Base-by-base conservation (phyloP, 1,284 basidiomycete genomes). In the Bondarzewia mesenterica region DNA sequence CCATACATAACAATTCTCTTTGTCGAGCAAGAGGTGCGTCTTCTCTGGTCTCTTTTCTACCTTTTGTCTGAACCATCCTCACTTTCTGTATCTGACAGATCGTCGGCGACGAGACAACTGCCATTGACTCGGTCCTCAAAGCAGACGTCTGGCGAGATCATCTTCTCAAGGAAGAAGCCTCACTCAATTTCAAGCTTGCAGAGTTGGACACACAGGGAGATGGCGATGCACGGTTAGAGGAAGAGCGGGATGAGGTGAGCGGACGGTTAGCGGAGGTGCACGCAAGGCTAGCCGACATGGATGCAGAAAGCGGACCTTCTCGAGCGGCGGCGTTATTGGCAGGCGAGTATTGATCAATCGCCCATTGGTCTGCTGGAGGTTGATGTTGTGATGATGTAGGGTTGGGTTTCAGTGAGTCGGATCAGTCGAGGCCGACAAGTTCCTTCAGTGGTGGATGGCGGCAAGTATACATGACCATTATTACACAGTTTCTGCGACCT, bases 371-470 rank as follows among this genome's bases (percentile, higher is more conserved):
- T 16, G 29, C 12, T 23, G 29, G 20, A 18, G 14, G 35, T 27
- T 22, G 26, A 25, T 43, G 29, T n/a, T n/a, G 16, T 47, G 25
- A 16, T 22, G 23, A 40, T 4, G n/a, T 51, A 85, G 86, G 86
- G 61, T 78, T 99, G 23, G 95, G 95, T 12, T 98, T 98, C 69
- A 80, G 80, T 54, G 89, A 95, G 60, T 72, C 73, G 15, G 95
- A 98, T 65, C 95, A 98, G 67, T 74, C 80, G 52, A 75, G 76
- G 57, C 82, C 82, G 25, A 95, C 92, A 4, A 85, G 70, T 62
- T 82, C 89, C 1, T 99, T 99, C 75, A 96, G 92, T 65, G 95
- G 96, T 74, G 95, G 96, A 72, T 97, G 93, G 93, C 75, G 89
- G 85, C 84, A 52, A 53, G 75, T 63, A 8, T 41, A 8, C 23